These are phyloP conservation scores for Solanum hybrid DNA, from an alignment of 305 asterid genomes.

Conservation along the genomic window DNA sequence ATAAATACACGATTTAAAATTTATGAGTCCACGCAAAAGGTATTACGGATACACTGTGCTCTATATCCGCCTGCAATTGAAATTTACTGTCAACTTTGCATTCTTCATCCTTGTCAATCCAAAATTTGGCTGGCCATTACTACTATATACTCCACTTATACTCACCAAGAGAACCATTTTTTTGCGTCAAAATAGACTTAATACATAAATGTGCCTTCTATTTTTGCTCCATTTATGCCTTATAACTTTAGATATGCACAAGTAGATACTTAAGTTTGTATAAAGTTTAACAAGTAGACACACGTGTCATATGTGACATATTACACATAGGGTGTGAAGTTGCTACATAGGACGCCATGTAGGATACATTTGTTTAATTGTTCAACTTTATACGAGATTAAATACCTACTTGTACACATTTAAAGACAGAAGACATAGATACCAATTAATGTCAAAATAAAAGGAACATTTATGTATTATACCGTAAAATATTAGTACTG, in stretches of 20 bases:
- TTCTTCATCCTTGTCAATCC: background rate
- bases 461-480: background rate
- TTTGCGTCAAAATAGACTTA: background rate
- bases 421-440: no score
- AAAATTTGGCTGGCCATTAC: background rate
- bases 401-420: no score
- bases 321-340: background rate
- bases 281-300: no score
- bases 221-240: accelerated
- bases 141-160: background rate
- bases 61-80: background rate
- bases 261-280: no score
- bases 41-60: background rate
- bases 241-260: accelerated
- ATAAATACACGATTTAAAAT: background rate
- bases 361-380: no score
- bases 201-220: background rate
- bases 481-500: background rate
- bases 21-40: background rate
- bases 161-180: background rate
- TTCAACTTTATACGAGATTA: no score
- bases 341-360: background rate
- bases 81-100: background rate
- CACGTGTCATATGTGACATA: accelerated
- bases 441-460: background rate